phyloP scores from a whole-genome alignment of 768 basidiomycete genomes.

The button mushroom (Agaricus bisporus) region DNA sequence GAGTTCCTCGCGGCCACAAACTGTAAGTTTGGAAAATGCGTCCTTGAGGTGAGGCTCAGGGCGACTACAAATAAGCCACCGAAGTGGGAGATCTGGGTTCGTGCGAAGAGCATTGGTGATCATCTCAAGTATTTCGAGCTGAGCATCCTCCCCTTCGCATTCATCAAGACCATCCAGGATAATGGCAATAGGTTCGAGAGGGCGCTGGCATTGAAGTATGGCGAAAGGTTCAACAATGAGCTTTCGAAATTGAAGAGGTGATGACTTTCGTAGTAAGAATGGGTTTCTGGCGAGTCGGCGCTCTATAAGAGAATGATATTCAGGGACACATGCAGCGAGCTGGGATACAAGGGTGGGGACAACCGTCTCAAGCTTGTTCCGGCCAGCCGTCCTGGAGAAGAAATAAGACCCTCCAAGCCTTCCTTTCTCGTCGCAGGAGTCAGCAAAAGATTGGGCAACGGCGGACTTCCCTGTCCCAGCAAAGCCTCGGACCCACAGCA shows the following conservation, averaged over 20 bases:
- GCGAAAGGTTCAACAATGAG: conserved; percentile 3
- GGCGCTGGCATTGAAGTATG: not conserved
- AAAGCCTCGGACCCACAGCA: conserved; percentile 5
- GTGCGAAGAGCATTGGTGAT: not conserved
- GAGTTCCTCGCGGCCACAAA: not conserved
- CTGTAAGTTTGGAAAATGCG: not conserved
- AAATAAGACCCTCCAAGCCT: not conserved
- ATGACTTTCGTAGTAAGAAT: not conserved
- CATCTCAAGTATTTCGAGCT: not conserved
- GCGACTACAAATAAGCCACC: not conserved
- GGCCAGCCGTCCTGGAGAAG: not conserved
- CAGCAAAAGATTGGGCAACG: conserved; percentile 1
- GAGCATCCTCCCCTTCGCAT: not conserved
- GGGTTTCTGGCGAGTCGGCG: not conserved
- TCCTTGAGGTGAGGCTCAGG: too few species aligned
- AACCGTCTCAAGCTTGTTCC: not conserved
- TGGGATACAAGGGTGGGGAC: not conserved
- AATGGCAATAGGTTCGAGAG: not conserved
- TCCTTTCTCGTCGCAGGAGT: not conserved
- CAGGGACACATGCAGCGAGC: not conserved
- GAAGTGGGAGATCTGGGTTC: not conserved
- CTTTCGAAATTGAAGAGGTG: not conserved
- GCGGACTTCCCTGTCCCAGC: conserved; percentile 10
- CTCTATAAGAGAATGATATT: not conserved
- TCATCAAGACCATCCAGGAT: conserved; percentile 4